phyloP scores from a whole-genome alignment of 192 early-diverging fungal species.

The Coemansia sp. region DNA sequence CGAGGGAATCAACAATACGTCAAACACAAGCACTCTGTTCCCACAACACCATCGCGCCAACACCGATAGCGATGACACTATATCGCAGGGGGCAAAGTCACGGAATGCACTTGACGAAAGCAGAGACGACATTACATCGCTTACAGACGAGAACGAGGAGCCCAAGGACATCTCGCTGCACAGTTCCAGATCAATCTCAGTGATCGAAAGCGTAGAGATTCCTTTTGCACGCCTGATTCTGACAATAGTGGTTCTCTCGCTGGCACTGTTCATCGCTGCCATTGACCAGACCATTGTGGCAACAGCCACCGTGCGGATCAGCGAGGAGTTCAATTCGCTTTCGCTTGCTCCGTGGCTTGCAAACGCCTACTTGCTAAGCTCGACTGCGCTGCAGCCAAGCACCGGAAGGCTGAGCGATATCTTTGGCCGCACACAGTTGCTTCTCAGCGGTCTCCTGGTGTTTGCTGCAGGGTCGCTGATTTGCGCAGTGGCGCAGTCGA shows the following conservation, averaged over 20 bases:
- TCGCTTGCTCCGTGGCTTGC: constrained; percentile 78
- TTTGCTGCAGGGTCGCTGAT: constrained; percentile 61
- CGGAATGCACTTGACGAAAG: constrained; percentile 8
- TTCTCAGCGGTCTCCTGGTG: constrained; percentile 57
- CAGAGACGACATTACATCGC: constrained; percentile 4
- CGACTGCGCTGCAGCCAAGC: constrained; percentile 75
- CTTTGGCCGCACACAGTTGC: constrained; percentile 68
- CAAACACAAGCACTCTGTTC: not conserved
- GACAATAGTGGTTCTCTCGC: constrained; percentile 34
- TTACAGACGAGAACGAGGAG: not conserved
- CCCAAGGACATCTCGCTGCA: constrained; percentile 22
- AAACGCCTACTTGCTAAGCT: constrained; percentile 66
- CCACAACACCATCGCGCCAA: constrained; percentile 2
- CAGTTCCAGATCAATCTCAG: constrained; percentile 10
- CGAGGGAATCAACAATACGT: not conserved
- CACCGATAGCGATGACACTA: not conserved
- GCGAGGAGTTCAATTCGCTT: constrained; percentile 60
- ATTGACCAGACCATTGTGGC: constrained; percentile 77
- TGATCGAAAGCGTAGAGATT: constrained; percentile 18
- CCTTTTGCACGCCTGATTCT: constrained; percentile 28
- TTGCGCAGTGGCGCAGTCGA: constrained; percentile 59
- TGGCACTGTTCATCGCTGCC: constrained; percentile 64
- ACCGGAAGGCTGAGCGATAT: constrained; percentile 84
- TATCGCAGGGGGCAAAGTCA: not conserved
- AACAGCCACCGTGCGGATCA: constrained; percentile 66